These are phyloP conservation scores for Fusarium stilboides DNA, from an alignment of 2,329 filamentous ascomycete species.

Conservation along the genomic window DNA sequence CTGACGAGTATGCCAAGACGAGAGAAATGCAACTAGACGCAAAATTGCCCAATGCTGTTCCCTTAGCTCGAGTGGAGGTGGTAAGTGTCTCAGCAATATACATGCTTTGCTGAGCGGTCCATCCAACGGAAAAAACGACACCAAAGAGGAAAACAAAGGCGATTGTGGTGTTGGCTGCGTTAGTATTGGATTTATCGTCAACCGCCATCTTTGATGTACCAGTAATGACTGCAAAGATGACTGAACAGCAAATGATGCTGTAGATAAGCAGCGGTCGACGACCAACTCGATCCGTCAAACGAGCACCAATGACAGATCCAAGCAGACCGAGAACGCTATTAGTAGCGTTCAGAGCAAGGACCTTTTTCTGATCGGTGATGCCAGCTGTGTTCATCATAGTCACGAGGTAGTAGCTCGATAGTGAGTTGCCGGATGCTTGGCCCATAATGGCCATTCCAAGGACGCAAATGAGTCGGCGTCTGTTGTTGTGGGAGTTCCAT, in stretches of 20 bases:
- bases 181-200: constrained; percentile 50
- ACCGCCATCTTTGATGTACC: constrained; percentile 22
- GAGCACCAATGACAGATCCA: constrained; percentile 61
- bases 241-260: constrained; percentile 57
- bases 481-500: constrained; percentile 63
- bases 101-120: constrained; percentile 62
- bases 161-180: constrained; percentile 42
- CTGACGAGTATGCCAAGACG: constrained; percentile 62
- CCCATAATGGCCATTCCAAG: constrained; percentile 68
- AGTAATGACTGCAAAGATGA: constrained; percentile 64
- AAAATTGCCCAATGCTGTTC: constrained; percentile 59
- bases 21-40: constrained; percentile 56
- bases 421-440: constrained; percentile 67
- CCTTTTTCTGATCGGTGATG: constrained; percentile 54
- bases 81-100: constrained; percentile 55
- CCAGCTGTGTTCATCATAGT: constrained; percentile 55
- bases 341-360: constrained; percentile 65
- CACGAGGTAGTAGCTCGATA: constrained; percentile 69
- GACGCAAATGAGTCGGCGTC: constrained; percentile 67
- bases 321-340: constrained; percentile 63
- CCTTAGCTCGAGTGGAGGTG: constrained; percentile 55
- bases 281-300: constrained; percentile 59
- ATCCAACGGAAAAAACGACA: constrained; percentile 66
- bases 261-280: constrained; percentile 67
- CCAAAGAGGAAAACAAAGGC: constrained; percentile 64